Base-by-base conservation (phyloP, 1,284 basidiomycete species). In the Melampsora americana region DNA sequence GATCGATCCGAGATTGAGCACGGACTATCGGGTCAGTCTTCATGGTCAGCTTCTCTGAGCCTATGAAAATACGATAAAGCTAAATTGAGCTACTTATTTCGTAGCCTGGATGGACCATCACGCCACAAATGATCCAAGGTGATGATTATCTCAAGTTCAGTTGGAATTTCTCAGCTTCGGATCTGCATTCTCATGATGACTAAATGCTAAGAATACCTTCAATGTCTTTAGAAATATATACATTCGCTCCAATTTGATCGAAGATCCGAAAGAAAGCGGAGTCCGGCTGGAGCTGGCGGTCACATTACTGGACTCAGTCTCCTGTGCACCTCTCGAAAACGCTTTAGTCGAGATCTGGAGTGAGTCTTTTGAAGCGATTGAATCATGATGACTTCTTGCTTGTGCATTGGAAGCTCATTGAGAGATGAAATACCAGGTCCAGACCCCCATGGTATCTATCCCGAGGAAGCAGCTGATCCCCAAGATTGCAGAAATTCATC, bases 271-370 rank as follows among this genome's bases (percentile, higher is more conserved):
- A 42, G 59, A 71, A 62, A 62, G 59, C 26, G 69, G 69, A 16
- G 11, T 71, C 23, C 50, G 59, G 18, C 48, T 71, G 18, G 60
- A 39, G 16, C 46, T 71, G 30, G 26, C 35, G n/a, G 26, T 71
- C 35, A 61, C 42, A 2, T 28, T 71, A 12, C 23, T 71, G 18
- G 69, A 71, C 30, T 46, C 32, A 14, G 16, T 26, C 7, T 71
- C 69, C n/a, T 71, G 69, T 23, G 69, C 69, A n/a, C 69, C 69
- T 14, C 28, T 71, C 16, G 69, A 71, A 48, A 71, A 71, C 44
- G 69, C 69, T 23, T 50, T 71, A 26, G 69, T 71, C 18, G 69
- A 71, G 50, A 30, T 71, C 2, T 71, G 69, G 68, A 60, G 69
- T 71, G 28, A 50, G 69, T 23, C 26, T 30, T 35, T 12, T 30